A percentile compares a stretch with the other conserved stretches of the same genome.
These are phyloP conservation scores for Fistulifera solaris DNA, from an alignment of 108 stramenopile genomes.

Conservation along the genomic window DNA sequence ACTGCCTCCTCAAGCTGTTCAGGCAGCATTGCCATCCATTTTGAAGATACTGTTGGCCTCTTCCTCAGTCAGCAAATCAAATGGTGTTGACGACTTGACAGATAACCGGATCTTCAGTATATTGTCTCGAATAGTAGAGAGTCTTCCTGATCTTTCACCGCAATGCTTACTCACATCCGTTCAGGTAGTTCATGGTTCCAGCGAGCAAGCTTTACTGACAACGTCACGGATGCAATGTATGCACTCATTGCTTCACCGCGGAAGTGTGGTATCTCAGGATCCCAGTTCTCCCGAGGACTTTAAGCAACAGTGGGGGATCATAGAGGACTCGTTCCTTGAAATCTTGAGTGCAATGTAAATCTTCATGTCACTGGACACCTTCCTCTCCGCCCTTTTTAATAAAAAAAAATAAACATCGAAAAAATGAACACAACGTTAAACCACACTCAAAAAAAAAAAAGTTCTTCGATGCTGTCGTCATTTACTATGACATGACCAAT, in stretches of 20 bases:
- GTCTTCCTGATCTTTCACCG: conserved; percentile 29
- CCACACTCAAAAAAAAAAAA: too few species aligned
- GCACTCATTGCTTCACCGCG: conserved; percentile 57
- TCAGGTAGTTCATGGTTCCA: conserved; percentile 22
- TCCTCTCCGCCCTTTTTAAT: too few species aligned
- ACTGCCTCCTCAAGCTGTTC: conserved; percentile 61
- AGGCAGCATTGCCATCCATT: conserved; percentile 44
- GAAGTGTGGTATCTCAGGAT: conserved; percentile 16
- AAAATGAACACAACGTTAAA: too few species aligned
- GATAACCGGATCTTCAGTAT: conserved; percentile 54
- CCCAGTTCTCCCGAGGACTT: too few species aligned
- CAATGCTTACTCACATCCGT: conserved; percentile 34
- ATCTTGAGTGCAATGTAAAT: too few species aligned
- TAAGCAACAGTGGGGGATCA: too few species aligned
- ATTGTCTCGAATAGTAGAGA: conserved; percentile 42
- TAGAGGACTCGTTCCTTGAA: too few species aligned
- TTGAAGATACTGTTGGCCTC: conserved; percentile 23
- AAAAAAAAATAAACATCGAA: too few species aligned
- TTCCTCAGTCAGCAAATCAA: neutral
- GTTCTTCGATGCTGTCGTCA: too few species aligned
- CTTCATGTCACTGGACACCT: too few species aligned
- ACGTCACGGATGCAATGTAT: conserved; percentile 53
- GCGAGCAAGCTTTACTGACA: conserved; percentile 19
- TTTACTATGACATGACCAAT: too few species aligned
- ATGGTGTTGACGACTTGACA: conserved; percentile 12